Evolutionary conservation across 2,329 filamentous ascomycete genomes (phyloP).

Genomic region (Pseudomassariella vexata): DNA sequence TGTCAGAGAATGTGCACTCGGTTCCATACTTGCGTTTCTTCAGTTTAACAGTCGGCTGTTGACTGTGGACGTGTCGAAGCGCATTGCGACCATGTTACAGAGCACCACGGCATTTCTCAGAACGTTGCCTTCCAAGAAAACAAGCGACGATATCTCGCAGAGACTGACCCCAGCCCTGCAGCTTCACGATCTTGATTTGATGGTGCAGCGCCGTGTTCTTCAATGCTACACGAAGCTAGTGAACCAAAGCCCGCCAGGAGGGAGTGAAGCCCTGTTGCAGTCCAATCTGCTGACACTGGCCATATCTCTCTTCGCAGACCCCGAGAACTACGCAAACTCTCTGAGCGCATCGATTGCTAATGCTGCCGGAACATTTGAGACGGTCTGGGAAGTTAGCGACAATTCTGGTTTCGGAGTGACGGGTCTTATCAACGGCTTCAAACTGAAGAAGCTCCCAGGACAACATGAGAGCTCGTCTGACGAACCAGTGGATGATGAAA

Average conservation of each 20-base stretch:
- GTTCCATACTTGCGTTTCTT: conserved; percentile 85
- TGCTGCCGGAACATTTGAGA: conserved; percentile 84
- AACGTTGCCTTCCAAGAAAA: conserved; percentile 76
- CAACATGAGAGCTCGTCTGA: conserved; percentile 52
- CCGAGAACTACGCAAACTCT: conserved; percentile 80
- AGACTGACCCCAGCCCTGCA: conserved; percentile 80
- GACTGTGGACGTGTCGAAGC: conserved; percentile 88
- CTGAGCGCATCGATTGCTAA: conserved; percentile 88
- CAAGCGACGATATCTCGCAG: conserved; percentile 79
- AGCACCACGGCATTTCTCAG: conserved; percentile 89
- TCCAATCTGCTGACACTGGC: conserved; percentile 87
- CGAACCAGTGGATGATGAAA: conserved; percentile 39
- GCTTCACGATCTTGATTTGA: conserved; percentile 81
- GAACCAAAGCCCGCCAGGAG: conserved; percentile 77
- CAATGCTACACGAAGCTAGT: conserved; percentile 94
- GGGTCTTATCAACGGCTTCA: conserved; percentile 73
- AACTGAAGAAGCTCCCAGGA: conserved; percentile 63
- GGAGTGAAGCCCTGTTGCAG: conserved; percentile 79
- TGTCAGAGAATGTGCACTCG: conserved; percentile 88
- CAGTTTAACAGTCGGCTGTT: conserved; percentile 89
- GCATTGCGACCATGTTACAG: conserved; percentile 89
- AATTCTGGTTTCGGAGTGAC: conserved; percentile 94
- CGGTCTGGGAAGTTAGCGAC: conserved; percentile 89
- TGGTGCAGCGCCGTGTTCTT: conserved; percentile 87
- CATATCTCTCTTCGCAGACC: conserved; percentile 87